Percentiles rank a stretch among this genome's conserved stretches.
Evolutionary conservation across 192 early-diverging fungal genomes (phyloP).

Genomic region (Backusella parvicylindrica): DNA sequence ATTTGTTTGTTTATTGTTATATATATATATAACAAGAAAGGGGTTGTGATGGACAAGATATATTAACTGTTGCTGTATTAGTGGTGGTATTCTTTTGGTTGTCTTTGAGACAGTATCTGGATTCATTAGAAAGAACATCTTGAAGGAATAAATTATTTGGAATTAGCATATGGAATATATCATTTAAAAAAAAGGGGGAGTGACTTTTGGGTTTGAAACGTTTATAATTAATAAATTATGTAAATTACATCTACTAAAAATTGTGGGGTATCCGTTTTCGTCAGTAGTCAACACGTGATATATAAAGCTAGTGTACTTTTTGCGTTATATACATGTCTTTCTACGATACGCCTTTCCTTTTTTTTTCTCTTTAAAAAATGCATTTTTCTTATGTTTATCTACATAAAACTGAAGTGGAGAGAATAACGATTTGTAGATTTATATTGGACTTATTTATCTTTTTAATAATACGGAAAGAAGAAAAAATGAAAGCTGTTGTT

Average conservation of each 20-base stretch:
- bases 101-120: constrained; percentile 85
- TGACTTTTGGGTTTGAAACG: neutral
- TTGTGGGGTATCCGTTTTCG: neutral
- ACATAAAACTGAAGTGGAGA: neutral
- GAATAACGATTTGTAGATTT: no score
- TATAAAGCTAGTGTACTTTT: neutral
- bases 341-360: neutral
- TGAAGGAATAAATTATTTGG: constrained; percentile 21
- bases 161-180: neutral
- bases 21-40: neutral
- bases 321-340: neutral
- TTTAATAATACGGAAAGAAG: no score
- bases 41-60: neutral
- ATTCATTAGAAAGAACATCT: constrained; percentile 78
- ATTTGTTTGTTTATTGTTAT: neutral
- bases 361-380: neutral
- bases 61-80: neutral
- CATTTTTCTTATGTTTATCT: neutral
- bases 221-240: neutral
- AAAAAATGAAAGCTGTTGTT: neutral
- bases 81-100: constrained; percentile 80
- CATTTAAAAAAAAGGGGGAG: neutral
- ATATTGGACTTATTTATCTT: no score
- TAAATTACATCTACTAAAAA: neutral
- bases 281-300: neutral